Base-by-base conservation (phyloP, 1,139 yeast species). In the Debaryomyces coudertii region DNA sequence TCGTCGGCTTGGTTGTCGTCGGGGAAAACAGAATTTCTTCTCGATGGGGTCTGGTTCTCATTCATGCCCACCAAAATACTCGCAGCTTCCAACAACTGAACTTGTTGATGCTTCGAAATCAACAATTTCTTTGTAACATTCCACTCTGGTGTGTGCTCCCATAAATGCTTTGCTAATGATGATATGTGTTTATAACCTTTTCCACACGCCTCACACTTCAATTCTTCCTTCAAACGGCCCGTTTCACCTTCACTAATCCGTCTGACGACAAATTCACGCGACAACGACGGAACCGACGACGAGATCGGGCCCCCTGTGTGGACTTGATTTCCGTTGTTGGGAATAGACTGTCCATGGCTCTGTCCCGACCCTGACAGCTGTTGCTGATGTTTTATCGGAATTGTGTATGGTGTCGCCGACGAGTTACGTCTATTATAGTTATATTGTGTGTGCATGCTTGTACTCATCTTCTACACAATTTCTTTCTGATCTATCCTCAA, bases 131-230 rank as follows among this genome's bases (percentile, higher is more conserved):
- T 85, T 2, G 96, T 89, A 58, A 85, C 85, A 58, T 84, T 87
- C 96, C 96, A 89, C 62, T 89, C 96, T 0, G 96, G 95, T 0
- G 96, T 89, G 62, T 89, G 96, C 52, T 73, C 76, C 96, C 92
- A 60, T 74, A 73, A 68, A 78, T 90, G 77, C 79, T 89, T 54
- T 77, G 95, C 77, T 50, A 88, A 73, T 16, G 93, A 85, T 1
- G 92, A 83, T 7, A 88, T 85, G 66, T 88, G 96, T 62, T 88
- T 89, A 62, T 88, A 88, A 11, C 95, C 95, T 63, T 89, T 88
- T 8, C 96, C 96, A 60, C 96, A 88, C 2, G 95, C 90, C 64
- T 88, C 95, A 68, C 96, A 88, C 57, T 85, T 85, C 52, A 88
- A 76, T 58, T 87, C 92, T 60, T 88, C 95, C 62, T 87, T 88